Percentiles rank a stretch among this genome's conserved stretches.
These are phyloP conservation scores for Stereocaulon alpinum DNA, from an alignment of 495 filamentous ascomycete species.

Conservation along the genomic window DNA sequence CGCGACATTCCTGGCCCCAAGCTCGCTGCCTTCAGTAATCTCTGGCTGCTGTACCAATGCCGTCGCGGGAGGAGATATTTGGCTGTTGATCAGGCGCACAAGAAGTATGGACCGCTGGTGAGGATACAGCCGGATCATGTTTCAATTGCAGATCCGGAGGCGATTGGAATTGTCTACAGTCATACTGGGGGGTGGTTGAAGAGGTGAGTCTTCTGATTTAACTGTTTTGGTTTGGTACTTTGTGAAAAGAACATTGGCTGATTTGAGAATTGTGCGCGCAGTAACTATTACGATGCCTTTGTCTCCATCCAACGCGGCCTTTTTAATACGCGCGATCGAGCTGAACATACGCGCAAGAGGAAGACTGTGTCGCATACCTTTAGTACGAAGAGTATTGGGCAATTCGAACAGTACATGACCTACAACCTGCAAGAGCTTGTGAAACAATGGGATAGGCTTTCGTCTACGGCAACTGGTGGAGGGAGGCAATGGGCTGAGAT, in stretches of 20 bases:
- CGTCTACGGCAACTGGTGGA: slow-evolving; percentile 27
- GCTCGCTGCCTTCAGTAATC: slow-evolving; percentile 55
- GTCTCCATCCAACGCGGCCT: slow-evolving; percentile 77
- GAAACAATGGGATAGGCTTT: slow-evolving; percentile 56
- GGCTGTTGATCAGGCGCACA: slow-evolving; percentile 60
- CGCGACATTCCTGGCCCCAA: slow-evolving; percentile 58
- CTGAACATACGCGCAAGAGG: slow-evolving; percentile 79
- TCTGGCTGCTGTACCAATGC: slow-evolving; percentile 65
- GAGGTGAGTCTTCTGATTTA: slow-evolving; percentile 34
- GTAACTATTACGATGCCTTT: slow-evolving; percentile 83
- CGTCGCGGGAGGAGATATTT: slow-evolving; percentile 58
- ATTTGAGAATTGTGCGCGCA: slow-evolving; percentile 17
- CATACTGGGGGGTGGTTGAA: slow-evolving; percentile 68
- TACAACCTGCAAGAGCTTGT: slow-evolving; percentile 67
- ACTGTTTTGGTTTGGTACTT: neutral
- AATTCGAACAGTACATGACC: slow-evolving; percentile 88
- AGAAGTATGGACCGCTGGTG: slow-evolving; percentile 54
- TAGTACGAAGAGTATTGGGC: slow-evolving; percentile 64
- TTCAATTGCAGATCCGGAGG: slow-evolving; percentile 48
- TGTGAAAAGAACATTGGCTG: no score
- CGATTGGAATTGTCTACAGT: slow-evolving; percentile 48
- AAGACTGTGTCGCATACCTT: slow-evolving; percentile 87
- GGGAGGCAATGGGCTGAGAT: slow-evolving; percentile 48
- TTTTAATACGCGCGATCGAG: slow-evolving; percentile 81
- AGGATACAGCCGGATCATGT: slow-evolving; percentile 51